Conservation (phyloP, 179 eudicot genomes). For the Beta corolliflora region DNA sequence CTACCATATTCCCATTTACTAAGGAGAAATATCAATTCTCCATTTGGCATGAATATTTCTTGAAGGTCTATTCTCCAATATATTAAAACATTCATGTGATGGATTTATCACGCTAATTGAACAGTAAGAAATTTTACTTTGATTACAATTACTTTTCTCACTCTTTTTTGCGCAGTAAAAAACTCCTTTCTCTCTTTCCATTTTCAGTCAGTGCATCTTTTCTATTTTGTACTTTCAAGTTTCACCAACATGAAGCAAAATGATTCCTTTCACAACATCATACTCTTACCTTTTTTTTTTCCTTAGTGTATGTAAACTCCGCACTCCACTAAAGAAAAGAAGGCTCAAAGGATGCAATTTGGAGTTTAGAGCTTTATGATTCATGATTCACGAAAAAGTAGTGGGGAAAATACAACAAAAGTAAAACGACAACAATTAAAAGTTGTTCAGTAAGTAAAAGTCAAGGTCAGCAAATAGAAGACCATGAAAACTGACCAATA, state of each 20-base stretch:
- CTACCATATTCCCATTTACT: too few relatives aligned
- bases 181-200: background rate
- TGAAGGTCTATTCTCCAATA: too few relatives aligned
- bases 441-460: background rate
- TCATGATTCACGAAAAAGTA: background rate
- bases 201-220: conserved; percentile 1
- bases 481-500: conserved; percentile 7
- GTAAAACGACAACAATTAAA: conserved; percentile 13
- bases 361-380: conserved; percentile 2
- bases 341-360: background rate
- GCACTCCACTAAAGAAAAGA: background rate
- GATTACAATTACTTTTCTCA: too few relatives aligned
- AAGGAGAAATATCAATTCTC: too few relatives aligned
- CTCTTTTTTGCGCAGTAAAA: too few relatives aligned
- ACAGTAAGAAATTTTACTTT: background rate
- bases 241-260: conserved; percentile 18
- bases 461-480: background rate
- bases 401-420: background rate
- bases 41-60: too few relatives aligned
- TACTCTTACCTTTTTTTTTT: background rate
- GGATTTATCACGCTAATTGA: too few relatives aligned
- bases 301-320: background rate
- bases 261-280: conserved; percentile 23
- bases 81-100: too few relatives aligned
- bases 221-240: background rate